A percentile compares a stretch with the other conserved stretches of the same genome.
These are phyloP conservation scores for Populus pruinosa DNA, from an alignment of 345 rosid species.

Conservation along the genomic window DNA sequence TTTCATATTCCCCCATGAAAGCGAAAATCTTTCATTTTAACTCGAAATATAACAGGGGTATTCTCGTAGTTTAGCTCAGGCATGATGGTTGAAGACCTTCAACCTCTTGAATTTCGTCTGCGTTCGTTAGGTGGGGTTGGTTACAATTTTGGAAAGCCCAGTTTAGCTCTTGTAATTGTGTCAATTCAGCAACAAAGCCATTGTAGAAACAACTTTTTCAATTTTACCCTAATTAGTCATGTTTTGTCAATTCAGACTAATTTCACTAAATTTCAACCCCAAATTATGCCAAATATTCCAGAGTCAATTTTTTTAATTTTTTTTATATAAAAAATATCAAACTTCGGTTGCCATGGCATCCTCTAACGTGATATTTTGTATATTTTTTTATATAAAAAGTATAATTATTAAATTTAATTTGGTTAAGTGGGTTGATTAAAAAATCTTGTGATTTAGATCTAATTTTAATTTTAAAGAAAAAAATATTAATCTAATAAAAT, in stretches of 20 bases:
- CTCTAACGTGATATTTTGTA: no score
- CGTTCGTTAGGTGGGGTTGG: neutral
- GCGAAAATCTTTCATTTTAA: no score
- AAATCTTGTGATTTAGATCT: no score
- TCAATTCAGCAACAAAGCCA: neutral
- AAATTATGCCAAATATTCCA: neutral
- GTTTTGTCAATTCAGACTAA: neutral
- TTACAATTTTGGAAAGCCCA: neutral
- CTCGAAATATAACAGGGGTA: neutral
- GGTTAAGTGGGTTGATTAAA: no score
- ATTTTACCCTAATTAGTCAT: neutral
- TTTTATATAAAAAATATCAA: no score
- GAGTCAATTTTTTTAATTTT: accelerated
- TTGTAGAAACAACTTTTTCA: neutral
- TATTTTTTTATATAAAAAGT: no score
- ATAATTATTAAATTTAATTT: no score
- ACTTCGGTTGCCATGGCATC: no score
- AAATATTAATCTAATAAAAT: no score
- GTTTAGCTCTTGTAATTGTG: neutral
- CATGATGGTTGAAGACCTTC: neutral
- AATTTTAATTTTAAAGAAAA: no score
- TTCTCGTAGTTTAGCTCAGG: neutral
- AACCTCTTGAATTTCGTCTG: no score
- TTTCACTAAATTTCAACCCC: neutral
- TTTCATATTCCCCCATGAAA: no score